Evolutionary conservation across 2,329 filamentous ascomycete species (phyloP), one percentile per base, ranked within the genome.

Genomic region (Fusarium fujikuroi): DNA sequence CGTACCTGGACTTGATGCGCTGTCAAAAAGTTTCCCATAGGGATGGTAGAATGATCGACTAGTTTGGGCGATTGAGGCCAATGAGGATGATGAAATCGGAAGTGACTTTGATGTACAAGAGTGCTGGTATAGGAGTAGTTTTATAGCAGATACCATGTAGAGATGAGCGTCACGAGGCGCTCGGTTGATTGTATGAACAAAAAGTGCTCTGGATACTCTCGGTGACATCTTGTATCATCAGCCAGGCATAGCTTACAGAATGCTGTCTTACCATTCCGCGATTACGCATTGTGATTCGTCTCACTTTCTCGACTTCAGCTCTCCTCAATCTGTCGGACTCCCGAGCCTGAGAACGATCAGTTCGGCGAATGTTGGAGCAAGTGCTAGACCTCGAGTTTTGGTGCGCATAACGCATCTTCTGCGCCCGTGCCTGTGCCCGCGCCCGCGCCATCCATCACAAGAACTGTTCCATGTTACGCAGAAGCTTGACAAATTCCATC

Each of bases 401-500:
- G 30, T 52, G 70, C 75, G 71, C 73, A 76, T 77, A 73, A 77
- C 69, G 66, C 66, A 46, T 44, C 57, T 34, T 44, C 42, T 58
- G n/a, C 52, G 37, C 40, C 68, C 39, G 46, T 49, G 30, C 39
- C 28, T 9, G 28, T 10, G 53, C 49, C 43, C 56, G 40, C 42
- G 52, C 43, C 43, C 56, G 40, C 42, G 52, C 43, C 56, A 37
- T 53, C 39, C 39, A 57, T 66, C 53, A 34, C 47, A 54, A 37
- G 39, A 54, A 36, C 34, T 68, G 46, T 47, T 53, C 30, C 50
- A 52, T 36, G 50, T 69, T 69, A 72, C 69, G 57, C 52, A 67
- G 42, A 34, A 66, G 52, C 54, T 62, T 63, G 69, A 68, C 69
- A 68, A 67, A 61, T 71, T 43, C 50, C 39, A 34, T 30, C 36